phyloP scores from a whole-genome alignment of 202 grass and related monocot genomes.

The Carex arenaria region DNA sequence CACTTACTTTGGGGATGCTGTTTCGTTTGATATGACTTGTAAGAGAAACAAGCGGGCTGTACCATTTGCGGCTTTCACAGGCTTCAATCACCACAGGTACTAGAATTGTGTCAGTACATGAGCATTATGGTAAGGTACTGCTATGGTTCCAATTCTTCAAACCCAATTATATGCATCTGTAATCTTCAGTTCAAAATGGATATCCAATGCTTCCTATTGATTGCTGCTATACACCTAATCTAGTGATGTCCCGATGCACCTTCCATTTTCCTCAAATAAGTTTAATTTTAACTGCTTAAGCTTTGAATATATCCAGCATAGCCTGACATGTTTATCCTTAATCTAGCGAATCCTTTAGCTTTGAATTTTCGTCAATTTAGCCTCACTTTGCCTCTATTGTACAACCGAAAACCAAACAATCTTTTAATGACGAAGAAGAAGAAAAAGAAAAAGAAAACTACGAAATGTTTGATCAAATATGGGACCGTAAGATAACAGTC shows the following conservation, averaged over 20 bases:
- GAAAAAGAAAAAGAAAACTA: background rate
- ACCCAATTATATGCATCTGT: background rate
- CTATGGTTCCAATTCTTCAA: background rate
- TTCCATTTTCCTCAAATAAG: background rate
- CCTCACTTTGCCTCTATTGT: background rate
- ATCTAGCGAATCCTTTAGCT: background rate
- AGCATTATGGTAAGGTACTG: background rate
- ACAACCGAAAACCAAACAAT: background rate
- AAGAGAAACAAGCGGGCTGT: constrained; percentile 37
- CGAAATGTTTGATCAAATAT: background rate
- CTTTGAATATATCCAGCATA: background rate
- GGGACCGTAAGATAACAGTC: background rate
- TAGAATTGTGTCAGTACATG: background rate
- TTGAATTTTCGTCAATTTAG: background rate
- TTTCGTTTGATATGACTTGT: constrained; percentile 48
- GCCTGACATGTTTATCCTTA: background rate
- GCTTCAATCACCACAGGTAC: constrained; percentile 52
- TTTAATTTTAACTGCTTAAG: background rate
- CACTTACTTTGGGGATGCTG: constrained; percentile 40
- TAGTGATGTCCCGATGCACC: background rate
- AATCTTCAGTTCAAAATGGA: background rate
- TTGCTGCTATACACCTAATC: background rate
- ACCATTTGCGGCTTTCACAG: constrained; percentile 42
- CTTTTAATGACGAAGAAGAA: background rate
- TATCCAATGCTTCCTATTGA: background rate